Base-by-base conservation (phyloP, 371 early-diverging fungal genomes). In the Rhizopus microsporus region DNA sequence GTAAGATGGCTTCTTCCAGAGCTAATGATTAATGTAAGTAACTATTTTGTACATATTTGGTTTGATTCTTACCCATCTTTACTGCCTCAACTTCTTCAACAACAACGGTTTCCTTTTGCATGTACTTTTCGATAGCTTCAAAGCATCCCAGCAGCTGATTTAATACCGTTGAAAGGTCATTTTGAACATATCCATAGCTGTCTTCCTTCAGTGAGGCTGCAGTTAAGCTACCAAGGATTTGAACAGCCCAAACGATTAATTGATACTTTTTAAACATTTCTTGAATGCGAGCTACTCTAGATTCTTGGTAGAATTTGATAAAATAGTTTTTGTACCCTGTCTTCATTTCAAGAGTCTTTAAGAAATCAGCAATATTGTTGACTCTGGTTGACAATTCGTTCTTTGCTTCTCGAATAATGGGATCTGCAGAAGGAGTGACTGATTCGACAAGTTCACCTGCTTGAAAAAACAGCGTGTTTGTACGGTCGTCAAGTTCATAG, bases 161-260 rank as follows among this genome's bases (percentile, higher is more conserved):
- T n/a, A 85, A 43, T 3, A 85, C 74, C 7, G 50, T 57, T 1
- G 68, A 58, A 31, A 83, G 74, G 37, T 85, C 81, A 45, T 68
- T 76, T 45, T 85, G 85, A 2, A 85, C 85, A 16, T 75, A 68
- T 2, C 85, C 83, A 55, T 69, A 77, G 3, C 67, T 61, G 62
- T 85, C 85, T 46, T 85, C 85, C 6, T 69, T 61, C 15, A 70
- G 62, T 0, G 85, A 85, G 7, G 78, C 74, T 9, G 75, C 63
- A 12, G 72, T 68, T 31, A 85, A 59, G 50, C 72, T 71, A 31
- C 80, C 78, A 32, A 85, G 46, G 9, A 77, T 75, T 64, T 82
- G 80, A 44, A 78, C 65, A 2, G 83, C 73, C 67, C 72, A 82
- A 15, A 85, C 43, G 4, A 69, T 53, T 35, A 79, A 54, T 35